Evolutionary conservation across 176 grass and related monocot species (phyloP), one percentile per base, ranked within the genome.

Genomic region (Cenchrus americanus): DNA sequence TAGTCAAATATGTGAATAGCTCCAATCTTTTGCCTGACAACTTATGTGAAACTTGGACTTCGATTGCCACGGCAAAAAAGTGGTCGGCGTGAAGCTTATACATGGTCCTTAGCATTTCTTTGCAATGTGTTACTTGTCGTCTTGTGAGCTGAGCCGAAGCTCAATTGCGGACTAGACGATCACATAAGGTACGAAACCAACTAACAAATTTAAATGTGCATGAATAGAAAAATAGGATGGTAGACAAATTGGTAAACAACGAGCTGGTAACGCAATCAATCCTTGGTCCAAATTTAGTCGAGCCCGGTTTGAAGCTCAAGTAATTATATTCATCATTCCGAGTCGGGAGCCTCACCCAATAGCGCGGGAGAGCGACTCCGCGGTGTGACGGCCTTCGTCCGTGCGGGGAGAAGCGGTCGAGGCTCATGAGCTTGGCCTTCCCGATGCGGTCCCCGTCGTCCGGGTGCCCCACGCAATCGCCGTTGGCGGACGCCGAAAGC

Each of bases 391-490:
- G n/a, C 69, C 86, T 11, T 90, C 93, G 53, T 99, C 89, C 21
- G 34, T 81, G 69, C 64, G 91, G 85, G 62, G 86, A 81, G 69
- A 87, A 88, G 58, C 91, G 93, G 80, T 90, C 79, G 43, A 99
- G 84, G 86, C 96, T 99, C 58, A 99, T 89, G 67, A 99, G 89
- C 79, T 88, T 95, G 43, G 96, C 96, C 82, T 91, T 90, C 46
- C 91, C 87, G 89, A 99, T 99, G 93, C 94, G 96, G 61, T 98
- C 96, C 80, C 93, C 89, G n/a, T n/a, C n/a, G n/a, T 98, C 96
- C 11, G 82, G 73, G 83, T 98, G 87, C 23, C 85, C 89, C 46
- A 87, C 83, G 82, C 60, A 89, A 41, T 96, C 93, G 63, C 87
- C 83, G 74, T 98, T 98, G 65, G 96, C 95, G 46, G 96, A 98